Percentiles rank a stretch among this genome's conserved stretches.
Conservation (phyloP, 2,329 filamentous ascomycete genomes). For the Colletotrichum simmondsii region DNA sequence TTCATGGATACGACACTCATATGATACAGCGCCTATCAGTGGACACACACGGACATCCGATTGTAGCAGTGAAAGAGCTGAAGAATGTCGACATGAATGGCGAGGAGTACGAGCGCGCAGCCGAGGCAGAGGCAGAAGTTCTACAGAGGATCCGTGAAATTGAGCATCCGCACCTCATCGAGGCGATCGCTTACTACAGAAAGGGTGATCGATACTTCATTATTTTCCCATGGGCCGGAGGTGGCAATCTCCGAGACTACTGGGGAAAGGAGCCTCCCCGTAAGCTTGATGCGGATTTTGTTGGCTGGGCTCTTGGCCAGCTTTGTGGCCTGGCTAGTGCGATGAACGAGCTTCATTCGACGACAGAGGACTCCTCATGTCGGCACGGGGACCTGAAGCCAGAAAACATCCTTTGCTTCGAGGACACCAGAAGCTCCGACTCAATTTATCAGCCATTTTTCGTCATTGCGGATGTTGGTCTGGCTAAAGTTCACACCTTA, state of each 20-base stretch:
- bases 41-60: neutral
- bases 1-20: neutral
- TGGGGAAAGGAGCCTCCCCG: neutral
- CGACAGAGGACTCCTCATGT: neutral
- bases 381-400: constrained; percentile 26
- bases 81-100: neutral
- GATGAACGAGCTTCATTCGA: neutral
- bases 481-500: neutral
- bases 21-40: neutral
- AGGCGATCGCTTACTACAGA: neutral
- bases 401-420: constrained; percentile 21
- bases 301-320: neutral
- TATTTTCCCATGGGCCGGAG: constrained; percentile 15
- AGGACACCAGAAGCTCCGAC: neutral
- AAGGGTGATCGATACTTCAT: neutral
- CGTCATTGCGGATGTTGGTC: constrained; percentile 15
- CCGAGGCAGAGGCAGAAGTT: neutral
- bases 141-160: neutral
- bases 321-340: constrained; percentile 2
- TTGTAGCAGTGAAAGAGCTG: neutral
- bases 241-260: constrained; percentile 14
- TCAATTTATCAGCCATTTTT: neutral
- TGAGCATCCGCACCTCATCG: neutral
- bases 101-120: neutral
- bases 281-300: neutral